phyloP scores from a whole-genome alignment of 208 protist species.

The Paratrypanosoma confusum region DNA sequence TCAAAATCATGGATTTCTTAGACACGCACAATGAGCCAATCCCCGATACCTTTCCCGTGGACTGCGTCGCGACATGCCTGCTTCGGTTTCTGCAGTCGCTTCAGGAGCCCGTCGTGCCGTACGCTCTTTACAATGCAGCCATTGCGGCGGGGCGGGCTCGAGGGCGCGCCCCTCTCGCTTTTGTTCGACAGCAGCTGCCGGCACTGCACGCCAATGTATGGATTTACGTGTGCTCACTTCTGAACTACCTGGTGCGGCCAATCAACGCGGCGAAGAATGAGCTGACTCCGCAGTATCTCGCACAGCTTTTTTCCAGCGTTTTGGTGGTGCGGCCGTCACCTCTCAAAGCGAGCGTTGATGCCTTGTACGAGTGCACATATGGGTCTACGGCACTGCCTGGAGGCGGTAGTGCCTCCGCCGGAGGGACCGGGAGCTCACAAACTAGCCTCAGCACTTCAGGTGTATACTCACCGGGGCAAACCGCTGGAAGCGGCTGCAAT shows the following conservation, averaged over 20 bases:
- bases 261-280: conserved; percentile 41
- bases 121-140: conserved; percentile 35
- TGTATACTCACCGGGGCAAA: too few species aligned
- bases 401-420: too few species aligned
- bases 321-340: conserved; percentile 57
- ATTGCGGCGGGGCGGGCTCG: conserved; percentile 39
- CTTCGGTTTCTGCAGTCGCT: conserved; percentile 62
- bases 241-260: conserved; percentile 76
- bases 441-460: too few species aligned
- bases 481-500: background rate
- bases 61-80: conserved; percentile 49
- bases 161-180: conserved; percentile 36
- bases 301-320: conserved; percentile 50
- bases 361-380: too few species aligned
- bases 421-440: too few species aligned
- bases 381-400: too few species aligned
- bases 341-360: too few species aligned
- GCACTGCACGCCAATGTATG: conserved; percentile 72
- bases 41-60: conserved; percentile 20
- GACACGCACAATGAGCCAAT: conserved; percentile 29
- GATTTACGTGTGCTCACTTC: conserved; percentile 69
- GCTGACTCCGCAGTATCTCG: conserved; percentile 37
- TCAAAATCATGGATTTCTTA: conserved; percentile 53
- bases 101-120: conserved; percentile 75
- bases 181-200: conserved; percentile 59